These are phyloP conservation scores for Sarocladium oryzae DNA, from an alignment of 2,329 filamentous ascomycete species.

Conservation along the genomic window DNA sequence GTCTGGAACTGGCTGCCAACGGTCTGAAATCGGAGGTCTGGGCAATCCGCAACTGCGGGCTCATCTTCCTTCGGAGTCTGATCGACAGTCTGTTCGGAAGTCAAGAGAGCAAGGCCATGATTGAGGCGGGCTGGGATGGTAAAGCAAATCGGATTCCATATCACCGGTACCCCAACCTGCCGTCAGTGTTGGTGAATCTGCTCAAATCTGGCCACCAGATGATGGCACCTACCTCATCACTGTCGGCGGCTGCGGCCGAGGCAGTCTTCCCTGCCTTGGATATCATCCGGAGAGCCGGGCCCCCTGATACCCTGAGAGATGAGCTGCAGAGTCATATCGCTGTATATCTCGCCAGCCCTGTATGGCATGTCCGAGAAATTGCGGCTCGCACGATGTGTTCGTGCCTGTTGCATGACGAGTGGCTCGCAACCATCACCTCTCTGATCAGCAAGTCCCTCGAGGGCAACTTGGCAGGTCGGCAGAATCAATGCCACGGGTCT, in stretches of 20 bases:
- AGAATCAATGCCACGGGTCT: conserved; percentile 53
- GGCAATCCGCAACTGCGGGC: conserved; percentile 89
- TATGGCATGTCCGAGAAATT: conserved; percentile 80
- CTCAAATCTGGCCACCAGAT: conserved; percentile 46
- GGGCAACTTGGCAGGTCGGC: conserved; percentile 16
- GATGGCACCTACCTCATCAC: conserved; percentile 20
- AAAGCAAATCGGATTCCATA: conserved; percentile 61
- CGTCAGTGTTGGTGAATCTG: conserved; percentile 56
- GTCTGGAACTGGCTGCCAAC: conserved; percentile 71
- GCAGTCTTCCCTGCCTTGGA: conserved; percentile 80
- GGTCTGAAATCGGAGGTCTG: conserved; percentile 78
- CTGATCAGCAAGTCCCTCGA: conserved; percentile 24
- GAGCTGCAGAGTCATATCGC: conserved; percentile 53
- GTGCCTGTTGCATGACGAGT: conserved; percentile 47
- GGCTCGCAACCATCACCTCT: conserved; percentile 34
- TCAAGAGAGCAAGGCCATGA: conserved; percentile 59
- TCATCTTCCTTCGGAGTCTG: conserved; percentile 81
- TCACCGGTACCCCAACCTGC: conserved; percentile 59
- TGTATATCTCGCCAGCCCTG: conserved; percentile 57
- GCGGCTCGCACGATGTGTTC: conserved; percentile 67
- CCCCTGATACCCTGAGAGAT: conserved; percentile 49
- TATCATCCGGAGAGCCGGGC: conserved; percentile 65
- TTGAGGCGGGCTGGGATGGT: conserved; percentile 58
- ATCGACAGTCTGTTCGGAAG: conserved; percentile 75
- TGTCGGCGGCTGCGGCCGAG: conserved; percentile 43